Conservation (phyloP, 371 early-diverging fungal genomes). For the Mortierella sp. region DNA sequence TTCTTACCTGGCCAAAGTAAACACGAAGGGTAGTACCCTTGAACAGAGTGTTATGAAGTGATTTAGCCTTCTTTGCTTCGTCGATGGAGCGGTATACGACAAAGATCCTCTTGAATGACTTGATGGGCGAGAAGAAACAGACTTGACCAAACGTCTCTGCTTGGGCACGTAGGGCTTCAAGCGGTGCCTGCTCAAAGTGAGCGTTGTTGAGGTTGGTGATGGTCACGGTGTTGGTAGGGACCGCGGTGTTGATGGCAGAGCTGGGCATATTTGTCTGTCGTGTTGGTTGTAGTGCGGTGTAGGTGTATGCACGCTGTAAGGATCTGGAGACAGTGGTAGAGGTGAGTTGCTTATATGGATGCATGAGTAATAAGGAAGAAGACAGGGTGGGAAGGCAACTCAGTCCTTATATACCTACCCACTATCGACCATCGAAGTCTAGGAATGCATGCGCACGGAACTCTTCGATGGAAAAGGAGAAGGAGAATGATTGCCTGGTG, state of each 20-base stretch:
- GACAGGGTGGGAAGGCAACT: too few relatives aligned
- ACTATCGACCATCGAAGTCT: too few relatives aligned
- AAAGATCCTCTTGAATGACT: constrained; percentile 46
- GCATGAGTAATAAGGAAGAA: background rate
- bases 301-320: background rate
- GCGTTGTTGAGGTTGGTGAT: constrained; percentile 62
- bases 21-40: constrained; percentile 56
- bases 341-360: background rate
- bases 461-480: background rate
- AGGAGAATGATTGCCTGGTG: background rate
- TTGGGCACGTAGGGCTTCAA: constrained; percentile 34
- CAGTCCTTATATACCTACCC: too few relatives aligned
- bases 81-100: constrained; percentile 57
- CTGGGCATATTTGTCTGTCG: background rate
- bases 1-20: constrained; percentile 65
- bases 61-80: constrained; percentile 61
- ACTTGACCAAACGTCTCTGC: constrained; percentile 39
- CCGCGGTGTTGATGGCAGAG: constrained; percentile 17
- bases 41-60: constrained; percentile 54
- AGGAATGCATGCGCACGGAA: constrained; percentile 4
- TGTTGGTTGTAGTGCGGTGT: background rate
- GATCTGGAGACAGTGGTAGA: background rate
- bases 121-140: constrained; percentile 53
- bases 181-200: constrained; percentile 58
- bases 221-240: constrained; percentile 68